A percentile compares a stretch with the other conserved stretches of the same genome.
Evolutionary conservation across 148 eudicot genomes (phyloP).

Genomic region (Vaccinium darrowii): DNA sequence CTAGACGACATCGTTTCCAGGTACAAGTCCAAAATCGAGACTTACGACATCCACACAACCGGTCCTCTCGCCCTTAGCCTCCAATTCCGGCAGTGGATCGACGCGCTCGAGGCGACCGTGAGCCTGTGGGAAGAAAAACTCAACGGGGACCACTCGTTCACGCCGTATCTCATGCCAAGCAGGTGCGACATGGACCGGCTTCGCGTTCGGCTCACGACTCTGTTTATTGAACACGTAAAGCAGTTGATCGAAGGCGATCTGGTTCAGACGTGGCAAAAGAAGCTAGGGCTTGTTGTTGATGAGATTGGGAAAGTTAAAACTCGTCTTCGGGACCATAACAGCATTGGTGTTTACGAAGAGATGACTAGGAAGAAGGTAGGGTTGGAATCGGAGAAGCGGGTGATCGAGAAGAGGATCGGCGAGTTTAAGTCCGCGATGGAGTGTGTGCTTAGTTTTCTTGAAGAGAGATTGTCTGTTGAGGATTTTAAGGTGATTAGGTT

Average conservation of each 20-base stretch:
- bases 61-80: constrained; percentile 24
- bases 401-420: constrained; percentile 43
- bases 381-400: constrained; percentile 31
- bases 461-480: constrained; percentile 10
- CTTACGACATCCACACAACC: background rate
- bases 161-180: constrained; percentile 37
- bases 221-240: constrained; percentile 40
- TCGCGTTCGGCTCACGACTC: constrained; percentile 29
- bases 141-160: constrained; percentile 19
- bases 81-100: constrained; percentile 47
- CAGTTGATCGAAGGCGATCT: constrained; percentile 38
- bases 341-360: constrained; percentile 14
- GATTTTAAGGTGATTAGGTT: constrained; percentile 26
- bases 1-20: constrained; percentile 30
- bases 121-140: constrained; percentile 48
- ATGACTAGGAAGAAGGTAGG: constrained; percentile 29
- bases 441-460: constrained; percentile 37
- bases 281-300: constrained; percentile 11
- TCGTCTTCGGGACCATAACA: background rate
- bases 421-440: constrained; percentile 54
- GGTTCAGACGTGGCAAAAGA: constrained; percentile 40
- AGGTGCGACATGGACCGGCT: constrained; percentile 52
- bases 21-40: constrained; percentile 24
- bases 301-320: constrained; percentile 30
- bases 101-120: constrained; percentile 41